Conservation (phyloP, 148 eudicot genomes). For the Tetragonia tetragonoides region DNA sequence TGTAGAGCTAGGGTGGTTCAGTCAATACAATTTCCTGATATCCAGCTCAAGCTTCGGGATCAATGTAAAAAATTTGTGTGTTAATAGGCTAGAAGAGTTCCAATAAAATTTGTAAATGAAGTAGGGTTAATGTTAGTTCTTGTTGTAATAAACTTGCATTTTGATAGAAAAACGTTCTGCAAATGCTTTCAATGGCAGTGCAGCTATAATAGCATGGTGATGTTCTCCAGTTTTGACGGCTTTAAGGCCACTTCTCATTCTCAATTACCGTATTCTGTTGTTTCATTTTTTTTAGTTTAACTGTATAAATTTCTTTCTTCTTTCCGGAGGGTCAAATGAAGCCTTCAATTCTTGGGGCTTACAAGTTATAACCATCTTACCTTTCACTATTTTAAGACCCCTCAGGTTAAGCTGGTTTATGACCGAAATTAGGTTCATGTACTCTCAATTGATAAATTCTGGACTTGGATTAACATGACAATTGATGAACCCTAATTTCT, state of each 20-base stretch:
- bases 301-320: too few species aligned
- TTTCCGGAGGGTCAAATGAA: too few species aligned
- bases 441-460: neutral
- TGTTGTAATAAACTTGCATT: neutral
- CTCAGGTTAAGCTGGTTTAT: neutral
- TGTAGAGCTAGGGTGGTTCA: neutral
- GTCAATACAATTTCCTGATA: neutral
- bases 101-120: neutral
- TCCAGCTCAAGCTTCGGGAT: conserved; percentile 2
- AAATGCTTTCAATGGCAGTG: neutral
- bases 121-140: neutral
- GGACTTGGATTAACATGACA: neutral
- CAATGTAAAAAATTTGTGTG: neutral
- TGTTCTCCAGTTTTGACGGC: neutral
- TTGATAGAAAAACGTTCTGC: neutral
- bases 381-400: conserved; percentile 1
- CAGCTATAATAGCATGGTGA: neutral
- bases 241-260: neutral
- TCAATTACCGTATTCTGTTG: neutral
- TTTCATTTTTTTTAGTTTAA: neutral
- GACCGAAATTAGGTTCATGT: neutral
- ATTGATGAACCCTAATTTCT: neutral
- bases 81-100: neutral
- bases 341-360: too few species aligned
- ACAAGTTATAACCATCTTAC: neutral